Base-by-base conservation (phyloP, 495 filamentous ascomycete genomes). In the Cercophora scortea region DNA sequence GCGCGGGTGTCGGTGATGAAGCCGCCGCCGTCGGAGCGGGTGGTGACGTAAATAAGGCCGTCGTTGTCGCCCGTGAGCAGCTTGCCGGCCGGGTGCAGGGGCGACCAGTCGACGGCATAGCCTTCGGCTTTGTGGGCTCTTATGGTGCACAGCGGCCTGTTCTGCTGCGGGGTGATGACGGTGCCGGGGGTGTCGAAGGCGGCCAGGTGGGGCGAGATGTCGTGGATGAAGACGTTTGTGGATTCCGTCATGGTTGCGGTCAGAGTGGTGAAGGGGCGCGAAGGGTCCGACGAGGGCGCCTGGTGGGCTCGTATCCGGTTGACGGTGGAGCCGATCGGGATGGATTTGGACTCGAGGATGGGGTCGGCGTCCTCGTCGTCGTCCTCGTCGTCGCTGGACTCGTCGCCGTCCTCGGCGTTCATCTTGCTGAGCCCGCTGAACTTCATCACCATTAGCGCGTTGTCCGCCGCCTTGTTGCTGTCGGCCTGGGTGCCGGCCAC, bases 21-120 rank as follows among this genome's bases (percentile, higher is more conserved):
- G 45, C 85, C 85, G 19, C 90, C 92, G 38, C 88, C 89, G 59
- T 92, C 86, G 16, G 86, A 89, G 51, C 88, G 77, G 12, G 88
- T 89, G 8, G 90, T 95, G 40, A 82, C 72, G 68, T 90, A 96
- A 68, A 98, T 96, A 44, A 84, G 66, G 51, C 93, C 93, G 55
- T 89, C 77, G 61, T 89, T 90, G 69, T 98, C 93, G 59, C 93
- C 93, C 0, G 93, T 96, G 47, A 94, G 66, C 4, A 98, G 83
- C 68, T 92, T 94, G 36, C 91, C 91, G 25, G 70, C 69, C 6
- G 74, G 67, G 32, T 89, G 76, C 10, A 87, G 71, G 0, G 87
- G 86, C 32, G 90, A 95, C 93, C 93, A 98, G 65, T 96, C 93
- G 12, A 98, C 68, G 0, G 88, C 93, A 63, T 96, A 98, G 43